Percentiles rank a stretch among this genome's conserved stretches.
Evolutionary conservation across 2,329 filamentous ascomycete genomes (phyloP).

Genomic region (Ceratocystis alfenasii): DNA sequence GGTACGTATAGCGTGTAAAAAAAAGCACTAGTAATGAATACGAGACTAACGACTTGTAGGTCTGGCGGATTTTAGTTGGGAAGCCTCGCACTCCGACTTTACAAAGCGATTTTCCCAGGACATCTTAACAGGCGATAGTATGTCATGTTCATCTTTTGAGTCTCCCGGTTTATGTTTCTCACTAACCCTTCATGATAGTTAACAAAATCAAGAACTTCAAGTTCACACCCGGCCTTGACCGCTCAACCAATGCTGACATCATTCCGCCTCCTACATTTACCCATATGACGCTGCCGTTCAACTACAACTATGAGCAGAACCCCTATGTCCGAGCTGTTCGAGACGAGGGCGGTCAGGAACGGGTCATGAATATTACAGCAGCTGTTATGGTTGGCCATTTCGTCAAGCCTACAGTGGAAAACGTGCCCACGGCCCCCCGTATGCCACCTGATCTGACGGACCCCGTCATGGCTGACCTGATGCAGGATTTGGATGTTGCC

Average conservation of each 20-base stretch:
- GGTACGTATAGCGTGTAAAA: conserved; percentile 32
- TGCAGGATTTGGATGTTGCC: conserved; percentile 50
- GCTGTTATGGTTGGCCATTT: conserved; percentile 50
- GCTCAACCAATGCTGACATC: conserved; percentile 51
- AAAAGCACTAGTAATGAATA: too few species aligned
- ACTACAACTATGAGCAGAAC: conserved; percentile 76
- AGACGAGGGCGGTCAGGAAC: conserved; percentile 41
- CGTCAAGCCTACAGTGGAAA: conserved; percentile 48
- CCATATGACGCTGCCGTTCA: conserved; percentile 61
- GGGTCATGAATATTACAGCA: conserved; percentile 45
- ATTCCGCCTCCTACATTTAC: conserved; percentile 72
- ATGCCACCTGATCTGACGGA: conserved; percentile 48
- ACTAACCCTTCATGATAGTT: conserved; percentile 30
- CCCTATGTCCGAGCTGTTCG: conserved; percentile 55
- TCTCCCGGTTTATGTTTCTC: too few species aligned
- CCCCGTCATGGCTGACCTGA: conserved; percentile 48
- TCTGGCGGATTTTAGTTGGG: conserved; percentile 77
- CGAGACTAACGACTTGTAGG: conserved; percentile 30
- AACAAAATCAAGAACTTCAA: conserved; percentile 49
- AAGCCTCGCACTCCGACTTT: conserved; percentile 55
- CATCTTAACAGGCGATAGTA: conserved; percentile 60
- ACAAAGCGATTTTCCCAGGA: conserved; percentile 59
- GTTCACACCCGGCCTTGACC: conserved; percentile 50
- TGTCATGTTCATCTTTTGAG: conserved; percentile 16
- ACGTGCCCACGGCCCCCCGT: conserved; percentile 50